Base-by-base conservation (phyloP, 1,284 basidiomycete species). In the Exobasidium cylindrosporum region DNA sequence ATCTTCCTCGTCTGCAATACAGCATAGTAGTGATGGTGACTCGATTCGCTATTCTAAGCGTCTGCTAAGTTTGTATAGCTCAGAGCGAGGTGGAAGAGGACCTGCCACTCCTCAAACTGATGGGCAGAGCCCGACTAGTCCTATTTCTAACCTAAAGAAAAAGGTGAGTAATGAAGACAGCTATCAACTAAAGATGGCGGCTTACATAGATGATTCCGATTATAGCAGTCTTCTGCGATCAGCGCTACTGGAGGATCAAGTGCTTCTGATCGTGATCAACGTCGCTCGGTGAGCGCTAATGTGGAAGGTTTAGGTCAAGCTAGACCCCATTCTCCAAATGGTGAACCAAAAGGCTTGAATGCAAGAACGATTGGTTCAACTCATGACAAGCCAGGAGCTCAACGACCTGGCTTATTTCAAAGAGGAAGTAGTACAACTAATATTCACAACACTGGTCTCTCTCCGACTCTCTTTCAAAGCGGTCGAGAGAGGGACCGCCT, bases 51-150 rank as follows among this genome's bases (percentile, higher is more conserved):
- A 66, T 32, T 60, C 68, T 45, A 67, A 73, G 45, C 66, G 68
- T 61, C 54, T 71, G 49, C 30, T 74, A 45, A 74, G 72, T 60
- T 58, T 74, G 49, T 74, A 74, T 50, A 69, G 69, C 62, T 63
- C 68, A 32, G 71, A 73, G 60, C 49, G 40, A n/a, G 56, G 46
- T 26, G 47, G 23, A 29, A 61, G 35, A 31, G 26, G 55, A 0
- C 60, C 56, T 49, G 54, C 68, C 13, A 32, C n/a, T 23, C 23
- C 40, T 23, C 26, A 13, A 23, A 28, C 23, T 31, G 54, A 31
- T 4, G 35, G 10, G 17, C 35, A 40, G 35, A 17, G 7, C 35
- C 35, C 35, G 35, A 40, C 35, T 40, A 40, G 35, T 17, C 35
- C 35, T 40, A 40, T 7, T 7, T 7, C 35, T 7, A 17, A 17